Conservation (phyloP, 2,329 filamentous ascomycete species). For the Penicillium expansum region DNA sequence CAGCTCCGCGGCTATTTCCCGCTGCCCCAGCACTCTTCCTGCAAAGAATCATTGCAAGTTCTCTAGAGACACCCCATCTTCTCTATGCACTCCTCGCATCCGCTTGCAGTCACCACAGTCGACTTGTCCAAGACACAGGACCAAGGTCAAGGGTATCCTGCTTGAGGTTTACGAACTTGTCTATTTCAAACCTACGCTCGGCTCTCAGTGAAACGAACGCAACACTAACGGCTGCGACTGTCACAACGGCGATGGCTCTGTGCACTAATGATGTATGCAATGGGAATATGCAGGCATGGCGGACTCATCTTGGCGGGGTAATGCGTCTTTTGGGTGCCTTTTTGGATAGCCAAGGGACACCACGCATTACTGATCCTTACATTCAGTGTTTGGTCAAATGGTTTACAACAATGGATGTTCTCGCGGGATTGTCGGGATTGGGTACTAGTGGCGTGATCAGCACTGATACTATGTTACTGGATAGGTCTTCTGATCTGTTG, state of each 20-base stretch:
- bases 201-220: constrained; percentile 16
- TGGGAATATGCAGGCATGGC: constrained; percentile 29
- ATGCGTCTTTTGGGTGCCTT: constrained; percentile 23
- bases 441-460: constrained; percentile 4
- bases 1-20: too few species aligned
- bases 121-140: constrained; percentile 20
- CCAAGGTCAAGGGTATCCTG: constrained; percentile 14
- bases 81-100: constrained; percentile 30
- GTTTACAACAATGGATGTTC: constrained; percentile 30
- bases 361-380: constrained; percentile 9
- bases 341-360: constrained; percentile 11
- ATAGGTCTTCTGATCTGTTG: not conserved
- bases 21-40: constrained; percentile 23
- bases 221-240: constrained; percentile 22
- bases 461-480: constrained; percentile 12
- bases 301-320: constrained; percentile 28
- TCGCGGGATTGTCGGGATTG: constrained; percentile 27
- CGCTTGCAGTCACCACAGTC: constrained; percentile 30
- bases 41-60: too few species aligned
- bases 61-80: constrained; percentile 27
- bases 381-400: constrained; percentile 28
- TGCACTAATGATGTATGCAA: constrained; percentile 38
- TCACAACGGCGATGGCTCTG: constrained; percentile 30
- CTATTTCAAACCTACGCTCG: constrained; percentile 25
- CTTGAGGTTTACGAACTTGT: constrained; percentile 30